phyloP scores from a whole-genome alignment of 768 basidiomycete species.

The Amanita muscaria region DNA sequence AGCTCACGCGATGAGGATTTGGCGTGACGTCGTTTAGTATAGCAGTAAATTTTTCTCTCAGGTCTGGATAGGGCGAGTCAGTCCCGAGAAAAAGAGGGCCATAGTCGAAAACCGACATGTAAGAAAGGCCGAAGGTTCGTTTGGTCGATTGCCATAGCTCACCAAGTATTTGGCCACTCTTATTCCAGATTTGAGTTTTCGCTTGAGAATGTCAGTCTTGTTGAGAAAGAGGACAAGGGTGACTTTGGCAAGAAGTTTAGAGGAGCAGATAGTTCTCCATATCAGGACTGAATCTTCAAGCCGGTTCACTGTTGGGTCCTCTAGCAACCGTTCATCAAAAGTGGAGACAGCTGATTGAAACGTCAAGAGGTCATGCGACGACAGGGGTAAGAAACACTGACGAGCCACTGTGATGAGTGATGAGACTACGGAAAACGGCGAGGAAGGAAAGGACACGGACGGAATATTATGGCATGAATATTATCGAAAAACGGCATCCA shows the following conservation, averaged over 20 bases:
- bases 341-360: slow-evolving; percentile 28
- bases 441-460: slow-evolving; percentile 33
- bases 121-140: slow-evolving; percentile 43
- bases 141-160: slow-evolving; percentile 53
- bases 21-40: slow-evolving; percentile 45
- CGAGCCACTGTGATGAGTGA: slow-evolving; percentile 30
- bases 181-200: slow-evolving; percentile 38
- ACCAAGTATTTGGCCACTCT: slow-evolving; percentile 46
- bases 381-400: slow-evolving; percentile 27
- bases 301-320: slow-evolving; percentile 57
- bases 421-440: slow-evolving; percentile 9
- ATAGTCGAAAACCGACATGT: slow-evolving; percentile 53
- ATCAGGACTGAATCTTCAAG: slow-evolving; percentile 66
- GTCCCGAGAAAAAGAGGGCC: background rate
- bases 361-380: background rate
- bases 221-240: slow-evolving; percentile 69
- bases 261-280: slow-evolving; percentile 56
- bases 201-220: slow-evolving; percentile 57
- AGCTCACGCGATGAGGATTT: slow-evolving; percentile 36
- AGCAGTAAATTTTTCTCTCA: slow-evolving; percentile 37
- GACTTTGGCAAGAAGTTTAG: slow-evolving; percentile 46
- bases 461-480: slow-evolving; percentile 70
- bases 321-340: slow-evolving; percentile 39
- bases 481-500: slow-evolving; percentile 72
- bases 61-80: slow-evolving; percentile 22